A percentile compares a stretch with the other conserved stretches of the same genome.
Conservation (phyloP, 164 flowering plant species). For the Nymphaea thermarum region DNA sequence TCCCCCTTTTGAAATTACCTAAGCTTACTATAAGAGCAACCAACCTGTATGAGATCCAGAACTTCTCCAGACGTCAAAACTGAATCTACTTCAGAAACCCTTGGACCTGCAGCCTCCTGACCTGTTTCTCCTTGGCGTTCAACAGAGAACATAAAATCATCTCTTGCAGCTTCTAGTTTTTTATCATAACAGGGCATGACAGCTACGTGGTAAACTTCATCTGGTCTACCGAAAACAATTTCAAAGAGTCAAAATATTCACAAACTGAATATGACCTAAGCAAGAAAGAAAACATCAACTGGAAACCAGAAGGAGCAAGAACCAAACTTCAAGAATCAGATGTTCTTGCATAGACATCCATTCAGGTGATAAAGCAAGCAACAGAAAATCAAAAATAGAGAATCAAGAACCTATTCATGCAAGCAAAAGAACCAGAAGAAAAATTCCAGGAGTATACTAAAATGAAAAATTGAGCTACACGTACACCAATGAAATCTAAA, state of each 20-base stretch:
- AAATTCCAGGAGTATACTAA: too few relatives aligned
- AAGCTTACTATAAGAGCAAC: background rate
- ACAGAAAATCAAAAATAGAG: too few relatives aligned
- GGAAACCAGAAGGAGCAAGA: too few relatives aligned
- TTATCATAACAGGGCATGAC: constrained; percentile 99
- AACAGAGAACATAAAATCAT: constrained; percentile 65
- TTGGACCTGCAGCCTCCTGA: constrained; percentile 13
- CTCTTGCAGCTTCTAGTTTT: constrained; percentile 95
- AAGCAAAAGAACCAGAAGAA: too few relatives aligned
- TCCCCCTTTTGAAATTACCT: background rate
- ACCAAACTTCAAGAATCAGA: too few relatives aligned
- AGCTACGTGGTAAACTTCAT: constrained; percentile 81
- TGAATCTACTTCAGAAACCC: constrained; percentile 76
- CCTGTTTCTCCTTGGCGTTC: constrained; percentile 26
- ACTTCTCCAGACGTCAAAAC: constrained; percentile 97
- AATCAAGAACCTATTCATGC: too few relatives aligned
- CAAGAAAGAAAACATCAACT: too few relatives aligned
- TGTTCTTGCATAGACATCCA: too few relatives aligned
- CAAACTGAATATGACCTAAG: background rate
- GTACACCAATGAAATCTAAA: too few relatives aligned
- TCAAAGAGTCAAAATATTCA: background rate
- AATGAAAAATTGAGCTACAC: too few relatives aligned
- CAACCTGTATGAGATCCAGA: constrained; percentile 80
- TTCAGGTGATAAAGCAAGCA: too few relatives aligned
- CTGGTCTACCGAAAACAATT: constrained; percentile 42